Conservation (phyloP, 441 rosid genomes). For the Capsella rubella region DNA sequence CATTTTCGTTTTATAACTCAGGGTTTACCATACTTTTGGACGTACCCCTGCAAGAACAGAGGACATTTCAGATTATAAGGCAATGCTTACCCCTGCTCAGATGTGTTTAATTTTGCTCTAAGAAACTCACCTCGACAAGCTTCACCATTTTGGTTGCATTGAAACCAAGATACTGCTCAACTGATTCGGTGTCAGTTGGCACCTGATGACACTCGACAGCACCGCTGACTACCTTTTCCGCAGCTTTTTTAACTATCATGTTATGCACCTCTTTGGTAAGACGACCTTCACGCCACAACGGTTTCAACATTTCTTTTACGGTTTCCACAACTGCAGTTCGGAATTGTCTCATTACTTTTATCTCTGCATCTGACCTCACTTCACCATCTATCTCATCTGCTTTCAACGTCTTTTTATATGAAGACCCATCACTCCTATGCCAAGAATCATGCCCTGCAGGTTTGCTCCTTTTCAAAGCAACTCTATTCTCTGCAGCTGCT, state of each 20-base stretch:
- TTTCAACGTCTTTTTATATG: constrained; percentile 46
- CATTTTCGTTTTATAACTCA: constrained; percentile 46
- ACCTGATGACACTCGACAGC: constrained; percentile 66
- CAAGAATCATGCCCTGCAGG: constrained; percentile 48
- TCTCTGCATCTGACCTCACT: constrained; percentile 54
- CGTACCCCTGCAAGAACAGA: constrained; percentile 75
- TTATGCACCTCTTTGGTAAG: constrained; percentile 87
- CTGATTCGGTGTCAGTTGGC: constrained; percentile 60
- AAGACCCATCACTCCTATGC: constrained; percentile 49
- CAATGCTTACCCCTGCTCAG: constrained; percentile 2
- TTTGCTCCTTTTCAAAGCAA: constrained; percentile 46
- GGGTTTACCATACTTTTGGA: constrained; percentile 70
- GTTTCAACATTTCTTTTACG: constrained; percentile 77
- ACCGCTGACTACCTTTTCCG: constrained; percentile 75
- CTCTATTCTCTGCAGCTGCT: constrained; percentile 50
- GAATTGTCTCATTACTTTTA: constrained; percentile 62
- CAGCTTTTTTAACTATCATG: constrained; percentile 73
- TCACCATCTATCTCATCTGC: constrained; percentile 54
- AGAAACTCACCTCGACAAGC: constrained; percentile 81
- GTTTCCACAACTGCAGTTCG: constrained; percentile 69
- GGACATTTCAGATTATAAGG: constrained; percentile 35
- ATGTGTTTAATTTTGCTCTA: constrained; percentile 10
- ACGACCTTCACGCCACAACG: constrained; percentile 83
- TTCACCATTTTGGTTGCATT: constrained; percentile 69
- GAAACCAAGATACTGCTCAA: constrained; percentile 67